Percentiles rank a stretch among this genome's conserved stretches.
phyloP scores from a whole-genome alignment of 1,284 basidiomycete genomes.

The Heterobasidion annosum region DNA sequence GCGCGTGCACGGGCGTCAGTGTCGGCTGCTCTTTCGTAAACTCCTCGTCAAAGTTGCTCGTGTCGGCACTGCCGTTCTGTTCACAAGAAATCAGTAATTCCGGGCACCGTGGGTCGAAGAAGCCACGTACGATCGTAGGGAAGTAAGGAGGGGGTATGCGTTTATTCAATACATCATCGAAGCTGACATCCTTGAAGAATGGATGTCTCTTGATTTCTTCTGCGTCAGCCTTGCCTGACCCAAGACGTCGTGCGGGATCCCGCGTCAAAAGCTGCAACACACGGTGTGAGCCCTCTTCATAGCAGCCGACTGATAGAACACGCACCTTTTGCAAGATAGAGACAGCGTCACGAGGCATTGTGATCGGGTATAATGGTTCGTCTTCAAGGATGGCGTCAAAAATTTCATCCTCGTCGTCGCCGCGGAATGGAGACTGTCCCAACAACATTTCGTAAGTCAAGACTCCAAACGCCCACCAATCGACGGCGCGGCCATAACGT shows the following conservation, averaged over 20 bases:
- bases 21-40: conserved; percentile 97
- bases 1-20: conserved; percentile 93
- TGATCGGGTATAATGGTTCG: conserved; percentile 97
- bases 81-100: conserved; percentile 6
- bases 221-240: conserved; percentile 89
- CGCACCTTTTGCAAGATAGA: conserved; percentile 88
- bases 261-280: conserved; percentile 67
- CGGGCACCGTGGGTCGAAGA: conserved; percentile 6
- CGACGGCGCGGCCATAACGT: conserved; percentile 95
- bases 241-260: conserved; percentile 90
- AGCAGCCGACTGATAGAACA: not conserved
- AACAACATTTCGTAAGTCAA: conserved; percentile 98
- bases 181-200: conserved; percentile 98
- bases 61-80: conserved; percentile 74
- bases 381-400: conserved; percentile 99
- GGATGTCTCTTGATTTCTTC: conserved; percentile 97
- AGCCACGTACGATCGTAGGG: conserved; percentile 78
- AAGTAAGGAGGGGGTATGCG: conserved; percentile 96
- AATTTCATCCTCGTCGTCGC: conserved; percentile 99
- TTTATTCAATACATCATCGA: conserved; percentile 93
- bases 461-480: conserved; percentile 99
- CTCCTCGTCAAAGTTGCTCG: conserved; percentile 92
- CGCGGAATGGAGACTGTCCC: conserved; percentile 98
- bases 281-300: not conserved
- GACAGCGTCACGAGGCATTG: conserved; percentile 98